phyloP scores from a whole-genome alignment of 2,329 filamentous ascomycete species.

The Neophaeococcomyces aloes region DNA sequence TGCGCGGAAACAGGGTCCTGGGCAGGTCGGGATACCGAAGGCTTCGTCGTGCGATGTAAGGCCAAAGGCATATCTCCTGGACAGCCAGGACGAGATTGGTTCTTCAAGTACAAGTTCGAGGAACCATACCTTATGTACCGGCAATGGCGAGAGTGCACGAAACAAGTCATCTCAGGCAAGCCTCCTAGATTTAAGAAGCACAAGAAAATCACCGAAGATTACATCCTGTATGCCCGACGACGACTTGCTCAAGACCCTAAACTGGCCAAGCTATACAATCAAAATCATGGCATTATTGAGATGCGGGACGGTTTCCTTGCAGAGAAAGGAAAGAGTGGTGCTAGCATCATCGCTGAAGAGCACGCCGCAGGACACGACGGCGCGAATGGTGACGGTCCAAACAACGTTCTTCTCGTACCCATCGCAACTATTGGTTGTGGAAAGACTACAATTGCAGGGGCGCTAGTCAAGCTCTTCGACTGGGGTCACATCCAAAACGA shows the following conservation, averaged over 20 bases:
- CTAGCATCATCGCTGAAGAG: constrained; percentile 67
- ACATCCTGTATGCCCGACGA: constrained; percentile 68
- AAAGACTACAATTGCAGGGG: constrained; percentile 85
- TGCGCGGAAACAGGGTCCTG: constrained; percentile 83
- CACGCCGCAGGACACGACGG: constrained; percentile 42
- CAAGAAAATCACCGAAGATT: constrained; percentile 78
- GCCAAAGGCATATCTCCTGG: constrained; percentile 38
- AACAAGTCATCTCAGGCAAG: constrained; percentile 67
- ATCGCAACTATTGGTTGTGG: constrained; percentile 92
- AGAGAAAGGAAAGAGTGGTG: constrained; percentile 72
- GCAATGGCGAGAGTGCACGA: constrained; percentile 96
- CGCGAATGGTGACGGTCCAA: constrained; percentile 1
- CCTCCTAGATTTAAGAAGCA: constrained; percentile 77
- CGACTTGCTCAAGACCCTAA: constrained; percentile 58
- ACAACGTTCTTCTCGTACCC: constrained; percentile 58
- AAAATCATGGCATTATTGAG: constrained; percentile 90
- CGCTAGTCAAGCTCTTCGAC: constrained; percentile 68
- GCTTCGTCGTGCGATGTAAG: constrained; percentile 90
- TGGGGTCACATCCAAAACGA: constrained; percentile 97
- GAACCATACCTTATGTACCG: constrained; percentile 98
- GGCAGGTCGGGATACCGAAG: constrained; percentile 85
- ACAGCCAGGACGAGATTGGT: constrained; percentile 64
- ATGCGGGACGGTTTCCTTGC: constrained; percentile 79
- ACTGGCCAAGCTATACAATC: constrained; percentile 61
- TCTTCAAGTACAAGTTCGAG: constrained; percentile 99